These are phyloP conservation scores for Backusella mclennaniae DNA, from an alignment of 192 early-diverging fungal genomes.

Conservation along the genomic window DNA sequence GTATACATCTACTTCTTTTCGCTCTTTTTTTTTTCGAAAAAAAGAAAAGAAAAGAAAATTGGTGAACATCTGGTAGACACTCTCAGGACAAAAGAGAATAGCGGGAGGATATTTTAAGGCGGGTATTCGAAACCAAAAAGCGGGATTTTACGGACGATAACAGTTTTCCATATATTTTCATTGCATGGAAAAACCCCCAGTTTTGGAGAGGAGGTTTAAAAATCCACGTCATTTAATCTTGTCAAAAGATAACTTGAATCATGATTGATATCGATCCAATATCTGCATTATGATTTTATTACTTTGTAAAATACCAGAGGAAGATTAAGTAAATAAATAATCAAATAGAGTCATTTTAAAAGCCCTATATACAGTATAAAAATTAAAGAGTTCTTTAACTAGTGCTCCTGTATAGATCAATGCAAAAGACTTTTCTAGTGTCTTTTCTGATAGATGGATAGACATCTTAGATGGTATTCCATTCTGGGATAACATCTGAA, in stretches of 20 bases:
- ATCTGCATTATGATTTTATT: background rate
- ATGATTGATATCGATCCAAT: background rate
- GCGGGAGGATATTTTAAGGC: background rate
- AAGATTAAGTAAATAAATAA: too few species aligned
- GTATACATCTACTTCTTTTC: too few species aligned
- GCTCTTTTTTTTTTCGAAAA: too few species aligned
- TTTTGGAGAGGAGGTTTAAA: constrained; percentile 9
- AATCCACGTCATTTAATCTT: background rate
- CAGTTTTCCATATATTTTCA: background rate
- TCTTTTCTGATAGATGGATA: background rate
- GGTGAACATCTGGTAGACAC: too few species aligned
- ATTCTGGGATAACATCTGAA: background rate
- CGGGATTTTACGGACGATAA: constrained; percentile 5
- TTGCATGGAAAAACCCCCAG: background rate
- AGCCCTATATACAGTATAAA: too few species aligned
- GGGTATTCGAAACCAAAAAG: background rate
- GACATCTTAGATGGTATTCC: background rate
- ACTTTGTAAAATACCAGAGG: too few species aligned
- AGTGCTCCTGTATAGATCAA: background rate
- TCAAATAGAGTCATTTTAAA: too few species aligned
- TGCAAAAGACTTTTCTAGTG: background rate
- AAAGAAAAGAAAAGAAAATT: too few species aligned
- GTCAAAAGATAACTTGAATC: background rate
- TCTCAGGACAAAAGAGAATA: too few species aligned
- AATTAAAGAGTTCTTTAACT: too few species aligned